Conservation (phyloP, 106 monocot species). For the Allium cepa region DNA sequence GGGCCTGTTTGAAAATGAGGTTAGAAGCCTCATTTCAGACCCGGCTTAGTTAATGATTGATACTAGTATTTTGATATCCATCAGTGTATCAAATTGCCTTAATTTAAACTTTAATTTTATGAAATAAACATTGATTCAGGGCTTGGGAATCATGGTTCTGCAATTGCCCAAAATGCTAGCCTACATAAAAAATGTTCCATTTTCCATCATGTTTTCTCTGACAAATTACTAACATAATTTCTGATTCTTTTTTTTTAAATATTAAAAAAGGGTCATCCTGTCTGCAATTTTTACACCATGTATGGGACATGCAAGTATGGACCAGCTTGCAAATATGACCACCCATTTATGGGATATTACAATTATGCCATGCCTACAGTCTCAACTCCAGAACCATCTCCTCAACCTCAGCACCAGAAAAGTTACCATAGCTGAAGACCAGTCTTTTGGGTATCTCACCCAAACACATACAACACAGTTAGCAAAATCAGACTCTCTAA, state of each 20-base stretch:
- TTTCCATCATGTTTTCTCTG: background rate
- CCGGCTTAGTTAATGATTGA: too few species aligned
- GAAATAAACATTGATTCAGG: too few species aligned
- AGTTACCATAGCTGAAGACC: conserved; percentile 7
- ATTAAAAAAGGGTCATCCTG: conserved; percentile 35
- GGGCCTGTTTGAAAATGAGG: too few species aligned
- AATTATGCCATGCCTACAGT: conserved; percentile 24
- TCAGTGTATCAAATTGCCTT: too few species aligned
- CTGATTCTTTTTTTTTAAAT: background rate
- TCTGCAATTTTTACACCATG: conserved; percentile 40
- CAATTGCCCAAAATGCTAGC: too few species aligned
- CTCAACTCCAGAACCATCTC: conserved; percentile 15
- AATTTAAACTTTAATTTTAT: too few species aligned
- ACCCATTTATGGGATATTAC: conserved; percentile 44
- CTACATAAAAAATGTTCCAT: too few species aligned
- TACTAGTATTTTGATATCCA: too few species aligned
- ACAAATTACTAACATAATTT: background rate
- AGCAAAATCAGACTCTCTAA: background rate
- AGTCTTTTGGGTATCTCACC: background rate
- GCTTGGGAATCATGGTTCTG: too few species aligned
- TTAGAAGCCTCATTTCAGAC: too few species aligned
- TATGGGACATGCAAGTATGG: conserved; percentile 67
- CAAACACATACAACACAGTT: background rate
- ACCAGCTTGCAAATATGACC: conserved; percentile 65
- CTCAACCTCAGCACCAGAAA: conserved; percentile 25